Percentiles rank a stretch among this genome's conserved stretches.
Conservation (phyloP, 306 rosid genomes). For the Rubus idaeus region DNA sequence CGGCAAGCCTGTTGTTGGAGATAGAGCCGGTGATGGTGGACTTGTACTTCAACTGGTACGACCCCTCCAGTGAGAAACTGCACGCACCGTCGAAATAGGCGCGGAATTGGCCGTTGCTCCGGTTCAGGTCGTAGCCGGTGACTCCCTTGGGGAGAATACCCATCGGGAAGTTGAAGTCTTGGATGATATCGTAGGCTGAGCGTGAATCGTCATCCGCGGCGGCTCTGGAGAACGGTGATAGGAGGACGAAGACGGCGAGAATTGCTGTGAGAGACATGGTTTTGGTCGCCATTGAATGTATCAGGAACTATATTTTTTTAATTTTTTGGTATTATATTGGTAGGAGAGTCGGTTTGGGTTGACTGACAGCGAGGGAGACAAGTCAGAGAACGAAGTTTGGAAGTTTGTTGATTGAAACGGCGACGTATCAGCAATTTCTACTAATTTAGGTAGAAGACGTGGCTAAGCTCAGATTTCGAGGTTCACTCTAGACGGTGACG, state of each 20-base stretch:
- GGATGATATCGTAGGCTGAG: conserved; percentile 60
- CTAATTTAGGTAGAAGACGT: neutral
- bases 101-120: conserved; percentile 44
- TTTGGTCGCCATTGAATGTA: neutral
- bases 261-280: conserved; percentile 33
- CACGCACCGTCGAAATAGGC: conserved; percentile 62
- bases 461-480: neutral
- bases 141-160: conserved; percentile 78
- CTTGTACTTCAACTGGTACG: conserved; percentile 61
- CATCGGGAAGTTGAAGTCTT: conserved; percentile 50
- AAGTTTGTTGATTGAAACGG: neutral
- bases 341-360: neutral
- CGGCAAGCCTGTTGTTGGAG: conserved; percentile 46
- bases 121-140: conserved; percentile 47
- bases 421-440: neutral
- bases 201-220: neutral
- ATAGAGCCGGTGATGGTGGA: conserved; percentile 62
- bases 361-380: neutral
- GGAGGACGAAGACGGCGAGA: conserved; percentile 21
- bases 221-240: neutral
- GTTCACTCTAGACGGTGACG: too few relatives aligned
- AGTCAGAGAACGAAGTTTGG: neutral
- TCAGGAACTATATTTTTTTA: neutral
- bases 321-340: neutral
- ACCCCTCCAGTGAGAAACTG: conserved; percentile 69